phyloP scores from a whole-genome alignment of 306 rosid species.

The Cicer bijugum region DNA sequence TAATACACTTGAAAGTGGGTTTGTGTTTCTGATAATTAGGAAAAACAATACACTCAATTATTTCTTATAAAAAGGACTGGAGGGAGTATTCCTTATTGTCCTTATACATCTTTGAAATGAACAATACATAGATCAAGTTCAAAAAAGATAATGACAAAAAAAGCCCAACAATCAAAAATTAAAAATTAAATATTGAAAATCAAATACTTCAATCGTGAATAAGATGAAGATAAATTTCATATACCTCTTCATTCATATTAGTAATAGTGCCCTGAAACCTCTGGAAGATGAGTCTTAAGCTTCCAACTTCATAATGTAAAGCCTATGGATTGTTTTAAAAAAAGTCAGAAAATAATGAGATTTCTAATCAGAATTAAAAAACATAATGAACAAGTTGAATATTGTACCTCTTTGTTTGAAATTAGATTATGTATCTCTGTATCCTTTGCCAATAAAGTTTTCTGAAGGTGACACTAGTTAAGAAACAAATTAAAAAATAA shows the following conservation, averaged over 20 bases:
- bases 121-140: slow-evolving; percentile 1
- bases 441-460: slow-evolving; percentile 59
- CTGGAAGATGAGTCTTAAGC: slow-evolving; percentile 58
- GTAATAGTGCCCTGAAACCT: slow-evolving; percentile 60
- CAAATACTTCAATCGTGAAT: slow-evolving; percentile 18
- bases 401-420: slow-evolving; percentile 67
- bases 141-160: background rate
- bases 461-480: slow-evolving; percentile 70
- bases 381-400: slow-evolving; percentile 22
- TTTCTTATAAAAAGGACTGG: background rate
- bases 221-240: slow-evolving; percentile 11
- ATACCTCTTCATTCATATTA: slow-evolving; percentile 71
- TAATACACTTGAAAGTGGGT: background rate
- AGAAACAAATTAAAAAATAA: slow-evolving; percentile 43
- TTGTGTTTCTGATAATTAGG: background rate
- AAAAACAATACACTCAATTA: background rate
- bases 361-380: slow-evolving; percentile 34
- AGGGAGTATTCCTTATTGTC: background rate
- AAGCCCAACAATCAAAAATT: slow-evolving; percentile 18
- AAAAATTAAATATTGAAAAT: slow-evolving; percentile 12
- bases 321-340: slow-evolving; percentile 52
- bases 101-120: slow-evolving; percentile 5
- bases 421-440: slow-evolving; percentile 60
- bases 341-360: slow-evolving; percentile 43
- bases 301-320: slow-evolving; percentile 62